Conservation (phyloP, 129 eudicot genomes). For the Flaveria ramosissima region DNA sequence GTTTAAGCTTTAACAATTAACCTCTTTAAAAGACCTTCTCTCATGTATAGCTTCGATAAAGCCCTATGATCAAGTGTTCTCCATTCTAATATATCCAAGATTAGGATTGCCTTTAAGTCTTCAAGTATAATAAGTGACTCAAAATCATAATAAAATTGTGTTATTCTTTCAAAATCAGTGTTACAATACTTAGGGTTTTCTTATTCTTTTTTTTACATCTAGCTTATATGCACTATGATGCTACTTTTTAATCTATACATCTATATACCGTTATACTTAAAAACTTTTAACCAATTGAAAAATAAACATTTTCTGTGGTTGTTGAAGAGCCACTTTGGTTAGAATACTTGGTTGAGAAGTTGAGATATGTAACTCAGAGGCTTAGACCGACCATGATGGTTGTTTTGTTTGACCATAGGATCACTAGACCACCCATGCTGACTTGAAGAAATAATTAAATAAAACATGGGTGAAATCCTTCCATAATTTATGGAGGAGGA, state of each 20-base stretch:
- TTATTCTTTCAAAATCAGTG: not conserved
- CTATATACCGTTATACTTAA: no score
- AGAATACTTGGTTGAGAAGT: not conserved
- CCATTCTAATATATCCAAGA: not conserved
- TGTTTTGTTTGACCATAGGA: not conserved
- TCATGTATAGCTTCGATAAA: no score
- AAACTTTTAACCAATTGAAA: no score
- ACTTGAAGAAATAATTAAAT: not conserved
- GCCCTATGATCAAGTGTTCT: not conserved
- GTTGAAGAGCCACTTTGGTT: no score
- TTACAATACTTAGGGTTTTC: not conserved
- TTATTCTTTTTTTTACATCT: no score
- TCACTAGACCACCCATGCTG: not conserved
- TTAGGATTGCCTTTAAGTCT: not conserved
- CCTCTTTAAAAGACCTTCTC: no score
- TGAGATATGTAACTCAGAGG: not conserved
- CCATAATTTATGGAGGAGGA: constrained; percentile 13
- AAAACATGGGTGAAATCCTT: not conserved
- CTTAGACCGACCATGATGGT: not conserved
- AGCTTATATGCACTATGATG: no score
- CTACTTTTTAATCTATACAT: no score
- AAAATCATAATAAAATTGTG: not conserved
- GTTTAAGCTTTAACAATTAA: no score
- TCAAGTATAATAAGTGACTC: not conserved
- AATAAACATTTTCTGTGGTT: no score